A percentile compares a stretch with the other conserved stretches of the same genome.
Evolutionary conservation across 176 grass and related monocot genomes (phyloP).

Genomic region (Ensete ventricosum): DNA sequence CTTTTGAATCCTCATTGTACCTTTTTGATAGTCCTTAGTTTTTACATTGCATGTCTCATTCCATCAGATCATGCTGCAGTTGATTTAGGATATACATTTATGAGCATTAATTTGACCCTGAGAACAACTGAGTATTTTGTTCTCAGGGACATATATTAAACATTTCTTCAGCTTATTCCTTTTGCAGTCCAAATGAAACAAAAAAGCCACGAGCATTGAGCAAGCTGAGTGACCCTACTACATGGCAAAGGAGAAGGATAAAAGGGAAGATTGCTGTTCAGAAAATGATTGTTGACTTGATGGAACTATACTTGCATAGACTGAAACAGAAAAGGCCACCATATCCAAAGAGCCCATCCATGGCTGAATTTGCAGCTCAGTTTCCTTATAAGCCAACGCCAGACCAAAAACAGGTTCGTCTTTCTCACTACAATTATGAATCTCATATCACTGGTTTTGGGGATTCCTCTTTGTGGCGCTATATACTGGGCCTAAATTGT

Average conservation of each 20-base stretch:
- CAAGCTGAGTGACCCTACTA: conserved; percentile 64
- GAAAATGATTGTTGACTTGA: conserved; percentile 92
- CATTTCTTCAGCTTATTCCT: conserved; percentile 51
- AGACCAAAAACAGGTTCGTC: conserved; percentile 71
- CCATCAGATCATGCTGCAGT: neutral
- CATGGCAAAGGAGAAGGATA: conserved; percentile 81
- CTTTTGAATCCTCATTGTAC: neutral
- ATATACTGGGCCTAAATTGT: neutral
- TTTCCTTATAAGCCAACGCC: conserved; percentile 87
- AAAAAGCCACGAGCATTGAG: conserved; percentile 66
- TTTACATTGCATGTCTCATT: neutral
- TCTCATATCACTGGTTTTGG: neutral
- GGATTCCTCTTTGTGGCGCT: neutral
- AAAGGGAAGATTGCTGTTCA: conserved; percentile 96
- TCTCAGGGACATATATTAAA: conserved; percentile 29
- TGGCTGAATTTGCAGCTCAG: conserved; percentile 63
- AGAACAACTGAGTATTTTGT: neutral
- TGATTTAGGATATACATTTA: neutral
- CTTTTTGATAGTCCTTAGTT: neutral
- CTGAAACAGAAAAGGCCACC: conserved; percentile 69
- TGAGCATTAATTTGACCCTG: neutral
- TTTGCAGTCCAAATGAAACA: conserved; percentile 76
- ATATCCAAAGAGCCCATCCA: conserved; percentile 35
- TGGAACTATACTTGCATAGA: conserved; percentile 89
- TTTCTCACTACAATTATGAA: neutral